Conservation (phyloP, 495 filamentous ascomycete genomes). For the Lindgomyces ingoldianus region DNA sequence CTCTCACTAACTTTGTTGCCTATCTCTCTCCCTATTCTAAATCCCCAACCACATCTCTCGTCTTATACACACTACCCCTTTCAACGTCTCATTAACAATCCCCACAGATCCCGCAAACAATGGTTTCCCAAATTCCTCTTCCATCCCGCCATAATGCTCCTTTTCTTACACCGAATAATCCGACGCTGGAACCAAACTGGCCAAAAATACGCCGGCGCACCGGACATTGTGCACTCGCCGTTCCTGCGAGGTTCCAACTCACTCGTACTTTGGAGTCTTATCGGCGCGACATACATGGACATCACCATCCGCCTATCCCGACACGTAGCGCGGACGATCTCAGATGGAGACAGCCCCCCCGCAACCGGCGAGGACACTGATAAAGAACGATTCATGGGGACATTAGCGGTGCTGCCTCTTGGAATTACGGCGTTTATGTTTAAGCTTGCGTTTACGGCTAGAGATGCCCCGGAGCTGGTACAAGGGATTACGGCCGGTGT, state of each 20-base stretch:
- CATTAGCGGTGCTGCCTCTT: slow-evolving; percentile 44
- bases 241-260: slow-evolving; percentile 57
- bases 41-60: too few species aligned
- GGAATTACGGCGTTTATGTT: slow-evolving; percentile 68
- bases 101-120: slow-evolving; percentile 21
- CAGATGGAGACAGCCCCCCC: slow-evolving; percentile 1
- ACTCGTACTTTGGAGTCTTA: slow-evolving; percentile 70
- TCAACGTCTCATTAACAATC: background rate
- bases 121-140: slow-evolving; percentile 24
- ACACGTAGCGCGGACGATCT: slow-evolving; percentile 20
- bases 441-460: slow-evolving; percentile 77
- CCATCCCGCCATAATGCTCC: slow-evolving; percentile 45
- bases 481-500: slow-evolving; percentile 48
- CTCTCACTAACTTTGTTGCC: too few species aligned
- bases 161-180: slow-evolving; percentile 55
- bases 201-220: slow-evolving; percentile 85
- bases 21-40: too few species aligned
- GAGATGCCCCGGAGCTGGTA: slow-evolving; percentile 85
- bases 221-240: slow-evolving; percentile 75
- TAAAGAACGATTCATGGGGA: slow-evolving; percentile 35
- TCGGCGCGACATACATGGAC: slow-evolving; percentile 65
- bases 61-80: background rate
- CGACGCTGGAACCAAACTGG: slow-evolving; percentile 94
- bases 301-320: slow-evolving; percentile 22
- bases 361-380: slow-evolving; percentile 18